phyloP scores from a whole-genome alignment of 257 asterid species.

The Eucommia ulmoides region DNA sequence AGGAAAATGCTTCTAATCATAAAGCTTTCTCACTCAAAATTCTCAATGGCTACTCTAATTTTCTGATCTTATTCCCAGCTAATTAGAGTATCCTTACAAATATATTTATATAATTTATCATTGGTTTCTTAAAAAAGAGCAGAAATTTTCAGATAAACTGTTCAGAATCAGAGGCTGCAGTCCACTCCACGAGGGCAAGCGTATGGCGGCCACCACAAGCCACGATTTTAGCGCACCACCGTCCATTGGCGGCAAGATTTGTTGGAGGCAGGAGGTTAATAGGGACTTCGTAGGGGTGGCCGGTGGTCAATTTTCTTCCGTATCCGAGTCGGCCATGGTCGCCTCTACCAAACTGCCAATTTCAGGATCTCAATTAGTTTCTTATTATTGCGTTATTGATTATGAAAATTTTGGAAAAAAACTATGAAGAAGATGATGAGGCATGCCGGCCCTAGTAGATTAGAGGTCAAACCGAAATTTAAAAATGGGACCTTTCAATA shows the following conservation, averaged over 20 bases:
- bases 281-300: slow-evolving; percentile 92
- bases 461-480: neutral
- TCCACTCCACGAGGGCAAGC: slow-evolving; percentile 64
- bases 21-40: too few species aligned
- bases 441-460: too few species aligned
- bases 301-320: slow-evolving; percentile 82
- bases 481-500: too few species aligned
- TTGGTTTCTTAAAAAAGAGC: too few species aligned
- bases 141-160: slow-evolving; percentile 13
- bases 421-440: too few species aligned
- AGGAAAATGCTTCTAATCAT: neutral
- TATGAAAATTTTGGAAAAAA: too few species aligned
- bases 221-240: slow-evolving; percentile 72
- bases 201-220: slow-evolving; percentile 99
- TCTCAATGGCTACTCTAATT: too few species aligned
- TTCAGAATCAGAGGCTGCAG: slow-evolving; percentile 22
- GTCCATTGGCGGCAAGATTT: slow-evolving; percentile 24
- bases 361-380: too few species aligned
- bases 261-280: slow-evolving; percentile 50
- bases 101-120: too few species aligned
- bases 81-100: too few species aligned
- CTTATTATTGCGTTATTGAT: too few species aligned
- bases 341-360: slow-evolving; percentile 85
- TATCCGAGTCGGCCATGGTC: slow-evolving; percentile 99
- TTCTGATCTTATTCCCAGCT: too few species aligned